phyloP scores from a whole-genome alignment of 1,139 yeast genomes.

The Blastobotrys aristatus region DNA sequence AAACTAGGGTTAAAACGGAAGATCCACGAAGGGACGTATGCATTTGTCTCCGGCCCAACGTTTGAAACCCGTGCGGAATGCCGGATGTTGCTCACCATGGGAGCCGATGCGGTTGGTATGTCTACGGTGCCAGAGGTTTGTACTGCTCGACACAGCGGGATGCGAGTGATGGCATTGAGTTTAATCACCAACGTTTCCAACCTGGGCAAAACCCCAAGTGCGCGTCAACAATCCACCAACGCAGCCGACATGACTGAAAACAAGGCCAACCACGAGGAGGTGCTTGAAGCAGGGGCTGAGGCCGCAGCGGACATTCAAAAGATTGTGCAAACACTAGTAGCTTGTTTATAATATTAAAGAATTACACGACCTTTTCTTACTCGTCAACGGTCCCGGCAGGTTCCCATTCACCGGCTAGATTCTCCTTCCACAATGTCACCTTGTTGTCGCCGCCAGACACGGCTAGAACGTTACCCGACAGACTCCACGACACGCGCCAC shows the following conservation, averaged over 20 bases:
- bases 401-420: constrained; percentile 91
- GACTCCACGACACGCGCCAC: constrained; percentile 98
- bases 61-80: constrained; percentile 92
- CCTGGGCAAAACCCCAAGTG: constrained; percentile 60
- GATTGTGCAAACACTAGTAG: constrained; percentile 61
- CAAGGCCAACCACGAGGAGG: constrained; percentile 87
- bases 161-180: constrained; percentile 77
- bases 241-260: constrained; percentile 52
- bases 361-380: constrained; percentile 30
- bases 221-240: constrained; percentile 15
- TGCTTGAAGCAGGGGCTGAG: constrained; percentile 69
- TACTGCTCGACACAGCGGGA: constrained; percentile 82
- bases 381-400: constrained; percentile 92
- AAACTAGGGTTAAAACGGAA: constrained; percentile 51
- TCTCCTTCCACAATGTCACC: constrained; percentile 95
- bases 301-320: constrained; percentile 78
- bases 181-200: constrained; percentile 83
- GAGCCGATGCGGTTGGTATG: constrained; percentile 98
- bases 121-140: constrained; percentile 95
- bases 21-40: constrained; percentile 83
- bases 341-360: constrained; percentile 28
- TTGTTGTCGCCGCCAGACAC: constrained; percentile 95
- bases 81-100: constrained; percentile 62
- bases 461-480: constrained; percentile 92
- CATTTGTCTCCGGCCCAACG: constrained; percentile 88